phyloP scores from a whole-genome alignment of 2,329 filamentous ascomycete genomes.

The Neofusicoccum ribis region DNA sequence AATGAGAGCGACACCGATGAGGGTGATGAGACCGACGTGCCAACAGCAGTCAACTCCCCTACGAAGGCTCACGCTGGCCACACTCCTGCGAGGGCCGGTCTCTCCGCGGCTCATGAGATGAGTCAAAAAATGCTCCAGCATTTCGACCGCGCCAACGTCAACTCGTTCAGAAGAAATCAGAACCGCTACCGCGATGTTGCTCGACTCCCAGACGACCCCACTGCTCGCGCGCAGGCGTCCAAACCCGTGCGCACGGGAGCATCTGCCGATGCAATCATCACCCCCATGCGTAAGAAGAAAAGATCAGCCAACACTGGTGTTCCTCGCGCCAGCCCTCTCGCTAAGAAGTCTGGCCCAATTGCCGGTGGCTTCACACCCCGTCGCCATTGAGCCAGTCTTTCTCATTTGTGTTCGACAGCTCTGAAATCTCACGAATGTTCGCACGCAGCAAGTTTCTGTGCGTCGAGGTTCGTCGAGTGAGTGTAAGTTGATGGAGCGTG shows the following conservation, averaged over 20 bases:
- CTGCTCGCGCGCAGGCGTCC: slow-evolving; percentile 36
- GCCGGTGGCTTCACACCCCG: slow-evolving; percentile 13
- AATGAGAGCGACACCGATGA: slow-evolving; percentile 39
- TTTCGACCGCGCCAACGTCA: slow-evolving; percentile 42
- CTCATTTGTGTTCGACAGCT: not conserved
- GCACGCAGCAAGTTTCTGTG: not conserved
- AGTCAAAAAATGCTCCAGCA: slow-evolving; percentile 37
- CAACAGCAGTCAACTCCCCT: slow-evolving; percentile 37
- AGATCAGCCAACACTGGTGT: not conserved
- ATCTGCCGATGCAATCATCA: slow-evolving; percentile 41
- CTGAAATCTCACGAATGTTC: not conserved
- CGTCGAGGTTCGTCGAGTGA: not conserved
- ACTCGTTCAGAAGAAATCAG: slow-evolving; percentile 42
- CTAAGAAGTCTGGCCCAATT: slow-evolving; percentile 17
- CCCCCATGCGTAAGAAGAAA: slow-evolving; percentile 37
- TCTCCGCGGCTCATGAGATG: slow-evolving; percentile 19
- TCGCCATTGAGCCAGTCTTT: not conserved
- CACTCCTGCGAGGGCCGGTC: slow-evolving; percentile 31
- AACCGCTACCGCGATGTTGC: slow-evolving; percentile 40
- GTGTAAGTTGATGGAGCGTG: slow-evolving; percentile 6
- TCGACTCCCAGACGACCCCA: slow-evolving; percentile 38
- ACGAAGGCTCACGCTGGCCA: slow-evolving; percentile 31
- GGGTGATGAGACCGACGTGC: slow-evolving; percentile 37
- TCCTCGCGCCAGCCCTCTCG: slow-evolving; percentile 15
- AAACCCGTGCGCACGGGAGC: slow-evolving; percentile 39